A percentile compares a stretch with the other conserved stretches of the same genome.
phyloP scores from a whole-genome alignment of 176 grass and related monocot species.

The Calamus simplicifolius region DNA sequence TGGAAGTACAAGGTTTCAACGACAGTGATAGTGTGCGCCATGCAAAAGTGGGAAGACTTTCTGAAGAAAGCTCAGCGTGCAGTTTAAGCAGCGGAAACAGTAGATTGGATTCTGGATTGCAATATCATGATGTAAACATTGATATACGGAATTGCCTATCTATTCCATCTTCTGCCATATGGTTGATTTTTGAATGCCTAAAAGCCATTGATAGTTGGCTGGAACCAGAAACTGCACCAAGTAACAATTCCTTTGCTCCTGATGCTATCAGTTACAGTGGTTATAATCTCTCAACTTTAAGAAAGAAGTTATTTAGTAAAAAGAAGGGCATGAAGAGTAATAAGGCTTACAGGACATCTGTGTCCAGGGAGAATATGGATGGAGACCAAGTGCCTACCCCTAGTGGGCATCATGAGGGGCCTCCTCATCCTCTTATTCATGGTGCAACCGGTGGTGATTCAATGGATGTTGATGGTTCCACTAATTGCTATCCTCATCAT shows the following conservation, averaged over 20 bases:
- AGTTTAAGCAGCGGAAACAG: constrained; percentile 26
- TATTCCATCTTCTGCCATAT: constrained; percentile 41
- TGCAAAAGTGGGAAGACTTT: constrained; percentile 90
- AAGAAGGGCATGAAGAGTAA: constrained; percentile 24
- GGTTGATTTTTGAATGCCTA: constrained; percentile 71
- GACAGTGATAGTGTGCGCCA: constrained; percentile 53
- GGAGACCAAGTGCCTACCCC: neutral
- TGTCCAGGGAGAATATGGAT: constrained; percentile 17
- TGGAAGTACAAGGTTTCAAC: constrained; percentile 41
- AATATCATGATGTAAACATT: constrained; percentile 6
- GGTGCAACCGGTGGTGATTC: constrained; percentile 2
- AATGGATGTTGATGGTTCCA: constrained; percentile 7
- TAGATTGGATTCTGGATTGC: constrained; percentile 17
- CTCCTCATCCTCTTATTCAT: too few relatives aligned
- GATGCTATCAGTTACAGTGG: constrained; percentile 29
- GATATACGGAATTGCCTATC: neutral
- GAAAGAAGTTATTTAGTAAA: constrained; percentile 42
- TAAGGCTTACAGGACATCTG: constrained; percentile 13
- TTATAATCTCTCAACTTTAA: constrained; percentile 27
- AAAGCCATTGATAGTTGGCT: constrained; percentile 83
- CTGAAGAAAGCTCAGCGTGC: constrained; percentile 36
- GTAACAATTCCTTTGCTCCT: constrained; percentile 35
- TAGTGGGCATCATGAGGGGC: constrained; percentile 16
- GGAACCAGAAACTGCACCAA: constrained; percentile 33
- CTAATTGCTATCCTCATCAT: constrained; percentile 28